phyloP scores from a whole-genome alignment of 2,329 filamentous ascomycete species.

The Nigrograna mackinnonii region DNA sequence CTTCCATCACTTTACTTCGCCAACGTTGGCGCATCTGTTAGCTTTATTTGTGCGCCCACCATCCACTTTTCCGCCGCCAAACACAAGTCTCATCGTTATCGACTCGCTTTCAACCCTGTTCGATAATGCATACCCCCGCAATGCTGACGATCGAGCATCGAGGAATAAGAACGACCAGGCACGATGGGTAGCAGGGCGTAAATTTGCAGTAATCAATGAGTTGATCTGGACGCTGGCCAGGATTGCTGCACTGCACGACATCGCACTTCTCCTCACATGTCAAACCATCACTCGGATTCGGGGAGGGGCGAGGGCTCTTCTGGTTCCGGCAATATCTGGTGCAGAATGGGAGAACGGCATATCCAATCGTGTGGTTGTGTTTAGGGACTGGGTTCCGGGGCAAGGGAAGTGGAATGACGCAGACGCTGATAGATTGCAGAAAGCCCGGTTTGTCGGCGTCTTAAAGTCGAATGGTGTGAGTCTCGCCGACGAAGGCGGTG shows the following conservation, averaged over 20 bases:
- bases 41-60: constrained; percentile 74
- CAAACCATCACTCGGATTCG: constrained; percentile 85
- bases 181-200: constrained; percentile 53
- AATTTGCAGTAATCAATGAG: constrained; percentile 67
- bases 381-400: constrained; percentile 66
- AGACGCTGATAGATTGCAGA: constrained; percentile 32
- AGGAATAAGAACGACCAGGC: constrained; percentile 46
- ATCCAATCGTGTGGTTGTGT: constrained; percentile 73
- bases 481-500: constrained; percentile 43
- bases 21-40: constrained; percentile 67
- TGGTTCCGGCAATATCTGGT: constrained; percentile 76
- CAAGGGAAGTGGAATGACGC: constrained; percentile 28
- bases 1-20: constrained; percentile 67
- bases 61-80: constrained; percentile 61
- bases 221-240: constrained; percentile 66
- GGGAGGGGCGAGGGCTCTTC: constrained; percentile 64
- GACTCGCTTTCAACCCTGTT: constrained; percentile 79
- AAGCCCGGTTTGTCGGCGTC: constrained; percentile 47
- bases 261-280: constrained; percentile 75
- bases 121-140: constrained; percentile 74
- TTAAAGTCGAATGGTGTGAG: constrained; percentile 48
- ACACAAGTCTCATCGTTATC: constrained; percentile 72
- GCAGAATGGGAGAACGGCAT: constrained; percentile 80
- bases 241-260: constrained; percentile 71
- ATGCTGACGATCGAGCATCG: constrained; percentile 48